A percentile compares a stretch with the other conserved stretches of the same genome.
Conservation (phyloP, 1,284 basidiomycete species). For the Ganoderma leucocontextum region DNA sequence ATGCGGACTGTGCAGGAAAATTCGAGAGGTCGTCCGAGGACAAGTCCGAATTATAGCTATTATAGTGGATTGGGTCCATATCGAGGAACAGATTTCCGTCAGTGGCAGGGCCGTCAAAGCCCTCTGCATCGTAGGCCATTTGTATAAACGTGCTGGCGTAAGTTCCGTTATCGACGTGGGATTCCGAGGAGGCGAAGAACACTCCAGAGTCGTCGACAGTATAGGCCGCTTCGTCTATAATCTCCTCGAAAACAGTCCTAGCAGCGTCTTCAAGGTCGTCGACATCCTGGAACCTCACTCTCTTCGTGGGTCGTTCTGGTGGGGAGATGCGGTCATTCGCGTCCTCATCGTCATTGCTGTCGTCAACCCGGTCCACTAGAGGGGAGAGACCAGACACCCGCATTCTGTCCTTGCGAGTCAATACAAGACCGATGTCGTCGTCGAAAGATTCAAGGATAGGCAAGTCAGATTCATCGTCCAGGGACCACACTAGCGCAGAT, state of each 20-base stretch:
- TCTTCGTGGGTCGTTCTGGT: slow-evolving; percentile 23
- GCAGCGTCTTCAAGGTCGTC: background rate
- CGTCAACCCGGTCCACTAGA: slow-evolving; percentile 9
- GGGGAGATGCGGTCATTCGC: background rate
- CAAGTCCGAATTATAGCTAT: slow-evolving; percentile 5
- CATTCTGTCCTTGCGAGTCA: slow-evolving; percentile 36
- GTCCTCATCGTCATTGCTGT: slow-evolving; percentile 24
- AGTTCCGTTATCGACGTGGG: background rate
- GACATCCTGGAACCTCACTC: slow-evolving; percentile 16
- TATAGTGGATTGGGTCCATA: slow-evolving; percentile 36
- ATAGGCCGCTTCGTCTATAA: background rate
- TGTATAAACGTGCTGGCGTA: slow-evolving; percentile 25
- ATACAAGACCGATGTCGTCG: slow-evolving; percentile 24
- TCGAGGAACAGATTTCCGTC: slow-evolving; percentile 39
- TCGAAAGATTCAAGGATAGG: background rate
- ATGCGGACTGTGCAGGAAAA: background rate
- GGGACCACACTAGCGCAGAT: slow-evolving; percentile 15
- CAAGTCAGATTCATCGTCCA: background rate
- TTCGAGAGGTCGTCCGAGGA: background rate
- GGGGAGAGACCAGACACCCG: slow-evolving; percentile 27
- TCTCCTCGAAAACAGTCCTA: background rate
- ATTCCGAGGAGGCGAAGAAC: slow-evolving; percentile 18
- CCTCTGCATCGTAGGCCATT: slow-evolving; percentile 36
- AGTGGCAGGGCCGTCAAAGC: slow-evolving; percentile 35
- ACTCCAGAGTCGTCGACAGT: slow-evolving; percentile 37